Evolutionary conservation across 225 moss, liverwort and hornwort genomes (phyloP).

Genomic region (Pleurozium schreberi): DNA sequence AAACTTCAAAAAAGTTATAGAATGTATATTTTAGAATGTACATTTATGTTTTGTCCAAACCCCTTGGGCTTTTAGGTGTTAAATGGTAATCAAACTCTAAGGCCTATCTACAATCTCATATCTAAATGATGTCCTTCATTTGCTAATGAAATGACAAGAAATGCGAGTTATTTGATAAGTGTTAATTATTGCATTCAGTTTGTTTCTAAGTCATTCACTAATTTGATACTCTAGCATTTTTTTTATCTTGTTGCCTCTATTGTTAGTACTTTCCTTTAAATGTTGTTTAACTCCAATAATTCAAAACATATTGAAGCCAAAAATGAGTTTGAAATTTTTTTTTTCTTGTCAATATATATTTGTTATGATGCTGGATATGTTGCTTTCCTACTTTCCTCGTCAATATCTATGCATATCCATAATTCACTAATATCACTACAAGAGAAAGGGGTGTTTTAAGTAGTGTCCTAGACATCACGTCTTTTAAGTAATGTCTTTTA

Average conservation of each 20-base stretch:
- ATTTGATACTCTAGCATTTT: not conserved
- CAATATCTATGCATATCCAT: not conserved
- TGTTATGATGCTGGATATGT: not conserved
- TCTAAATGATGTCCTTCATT: not conserved
- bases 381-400: accelerated
- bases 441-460: too few relatives aligned
- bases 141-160: not conserved
- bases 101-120: too few relatives aligned
- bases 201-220: not conserved
- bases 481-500: too few relatives aligned
- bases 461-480: too few relatives aligned
- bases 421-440: not conserved
- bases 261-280: not conserved
- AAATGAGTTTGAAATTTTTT: not conserved
- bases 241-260: accelerated
- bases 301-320: not conserved
- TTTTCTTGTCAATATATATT: not conserved
- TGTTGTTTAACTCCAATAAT: accelerated
- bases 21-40: too few relatives aligned
- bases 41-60: too few relatives aligned
- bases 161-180: not conserved
- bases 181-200: too few relatives aligned
- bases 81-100: too few relatives aligned
- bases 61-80: too few relatives aligned
- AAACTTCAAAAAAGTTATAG: too few relatives aligned